Base-by-base conservation (phyloP, 805 yeast species). In the Scheffersomyces lignosus region DNA sequence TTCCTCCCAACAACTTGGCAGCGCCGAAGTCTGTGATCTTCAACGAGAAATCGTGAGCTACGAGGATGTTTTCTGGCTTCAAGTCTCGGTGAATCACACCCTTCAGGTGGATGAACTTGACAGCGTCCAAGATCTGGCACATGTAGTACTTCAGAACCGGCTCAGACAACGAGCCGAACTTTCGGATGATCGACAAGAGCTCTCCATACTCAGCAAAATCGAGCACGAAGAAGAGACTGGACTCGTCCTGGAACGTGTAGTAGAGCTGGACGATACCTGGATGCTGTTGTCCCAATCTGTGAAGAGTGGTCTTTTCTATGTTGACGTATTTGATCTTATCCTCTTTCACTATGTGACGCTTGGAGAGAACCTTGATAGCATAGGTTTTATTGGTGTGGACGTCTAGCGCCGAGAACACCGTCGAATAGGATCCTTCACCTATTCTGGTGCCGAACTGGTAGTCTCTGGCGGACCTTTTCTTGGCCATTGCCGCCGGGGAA, bases 11-110 rank as follows among this genome's bases (percentile, higher is more conserved):
- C 4, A 87, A 67, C 57, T 87, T 88, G 1, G 98, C 99, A n/a
- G 98, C 96, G 8, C 99, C 99, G 61, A 93, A 93, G 63, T 93
- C 99, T 2, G 98, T 93, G 38, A 93, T 82, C 76, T 90, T 88
- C 41, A 93, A 65, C 51, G 87, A 82, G 77, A 90, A 87, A 38
- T 87, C 93, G 43, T 80, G 80, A 53, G 86, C 91, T 31, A 93
- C 75, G 48, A 91, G 60, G 33, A 91, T 85, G 56, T 91, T 91
- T 52, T 91, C 99, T 0, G 99, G 99, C 60, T 91, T 91, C 52
- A 93, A 66, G 62, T 93, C 99, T 44, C 99, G 73, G 58, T 91
- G 99, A 14, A 93, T 85, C 8, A 91, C 87, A 1, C 96, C 96
- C 48, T 80, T 83, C 39, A 78, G 77, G 57, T 93, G 98, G 67